These are phyloP conservation scores for Monosporascus sp. DNA, from an alignment of 2,329 filamentous ascomycete species.

Conservation along the genomic window DNA sequence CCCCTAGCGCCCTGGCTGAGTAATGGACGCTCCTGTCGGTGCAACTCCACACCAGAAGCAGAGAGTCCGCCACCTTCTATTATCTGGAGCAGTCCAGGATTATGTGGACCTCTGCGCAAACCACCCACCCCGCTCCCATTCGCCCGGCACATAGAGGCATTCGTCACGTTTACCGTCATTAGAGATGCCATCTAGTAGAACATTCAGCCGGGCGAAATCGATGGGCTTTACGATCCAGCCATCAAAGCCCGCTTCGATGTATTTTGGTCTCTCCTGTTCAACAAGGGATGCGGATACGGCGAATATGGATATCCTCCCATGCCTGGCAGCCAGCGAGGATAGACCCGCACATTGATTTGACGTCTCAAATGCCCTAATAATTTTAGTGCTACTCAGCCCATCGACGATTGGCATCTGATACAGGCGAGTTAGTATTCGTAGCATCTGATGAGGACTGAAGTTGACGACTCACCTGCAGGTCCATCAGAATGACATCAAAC, in stretches of 20 bases:
- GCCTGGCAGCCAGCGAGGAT: conserved; percentile 53
- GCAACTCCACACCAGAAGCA: conserved; percentile 1
- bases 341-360: conserved; percentile 39
- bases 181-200: conserved; percentile 64
- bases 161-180: conserved; percentile 51
- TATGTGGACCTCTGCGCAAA: conserved; percentile 38
- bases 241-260: conserved; percentile 76
- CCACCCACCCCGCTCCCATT: conserved; percentile 87
- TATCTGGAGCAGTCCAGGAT: neutral
- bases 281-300: conserved; percentile 79
- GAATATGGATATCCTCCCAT: conserved; percentile 72
- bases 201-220: conserved; percentile 68
- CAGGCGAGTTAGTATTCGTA: neutral
- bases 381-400: conserved; percentile 73
- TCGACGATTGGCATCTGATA: conserved; percentile 86
- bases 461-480: conserved; percentile 68
- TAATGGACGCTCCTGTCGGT: neutral
- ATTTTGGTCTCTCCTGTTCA: conserved; percentile 62
- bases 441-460: neutral
- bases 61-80: neutral
- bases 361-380: conserved; percentile 72
- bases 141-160: conserved; percentile 64
- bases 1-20: too few species aligned
- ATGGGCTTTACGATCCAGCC: conserved; percentile 90
- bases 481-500: conserved; percentile 84